Percentiles rank a stretch among this genome's conserved stretches.
Evolutionary conservation across 257 asterid genomes (phyloP).

Genomic region (Mentha longifolia): DNA sequence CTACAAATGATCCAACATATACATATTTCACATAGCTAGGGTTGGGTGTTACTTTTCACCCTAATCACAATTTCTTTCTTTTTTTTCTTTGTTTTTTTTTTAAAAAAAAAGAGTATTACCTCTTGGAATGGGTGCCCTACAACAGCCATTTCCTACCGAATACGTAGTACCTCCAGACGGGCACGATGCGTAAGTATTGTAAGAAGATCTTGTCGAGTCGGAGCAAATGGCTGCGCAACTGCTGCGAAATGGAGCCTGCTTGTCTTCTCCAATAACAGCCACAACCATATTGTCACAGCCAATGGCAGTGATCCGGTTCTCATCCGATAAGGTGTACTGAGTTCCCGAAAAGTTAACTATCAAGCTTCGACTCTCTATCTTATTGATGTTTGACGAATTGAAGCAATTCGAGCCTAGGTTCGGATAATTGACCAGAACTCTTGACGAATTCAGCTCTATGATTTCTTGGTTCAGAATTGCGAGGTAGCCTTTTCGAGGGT

Average conservation of each 20-base stretch:
- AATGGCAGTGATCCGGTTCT: slow-evolving; percentile 28
- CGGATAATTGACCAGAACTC: slow-evolving; percentile 2
- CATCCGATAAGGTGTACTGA: slow-evolving; percentile 26
- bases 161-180: background rate
- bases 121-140: too few species aligned
- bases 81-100: too few species aligned
- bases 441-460: background rate
- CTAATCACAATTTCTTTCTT: too few species aligned
- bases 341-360: background rate
- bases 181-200: background rate
- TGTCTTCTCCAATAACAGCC: background rate
- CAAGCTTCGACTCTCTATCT: too few species aligned
- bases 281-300: slow-evolving; percentile 32
- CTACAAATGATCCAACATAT: too few species aligned
- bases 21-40: too few species aligned
- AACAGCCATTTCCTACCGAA: too few species aligned
- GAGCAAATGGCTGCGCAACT: slow-evolving; percentile 22
- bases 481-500: slow-evolving; percentile 20
- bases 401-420: background rate
- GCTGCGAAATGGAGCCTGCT: background rate
- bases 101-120: too few species aligned
- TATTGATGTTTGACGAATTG: background rate
- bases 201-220: background rate
- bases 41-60: too few species aligned
- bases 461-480: background rate